Percentiles rank a stretch among this genome's conserved stretches.
phyloP scores from a whole-genome alignment of 2,329 filamentous ascomycete genomes.

The Fusarium sp. region DNA sequence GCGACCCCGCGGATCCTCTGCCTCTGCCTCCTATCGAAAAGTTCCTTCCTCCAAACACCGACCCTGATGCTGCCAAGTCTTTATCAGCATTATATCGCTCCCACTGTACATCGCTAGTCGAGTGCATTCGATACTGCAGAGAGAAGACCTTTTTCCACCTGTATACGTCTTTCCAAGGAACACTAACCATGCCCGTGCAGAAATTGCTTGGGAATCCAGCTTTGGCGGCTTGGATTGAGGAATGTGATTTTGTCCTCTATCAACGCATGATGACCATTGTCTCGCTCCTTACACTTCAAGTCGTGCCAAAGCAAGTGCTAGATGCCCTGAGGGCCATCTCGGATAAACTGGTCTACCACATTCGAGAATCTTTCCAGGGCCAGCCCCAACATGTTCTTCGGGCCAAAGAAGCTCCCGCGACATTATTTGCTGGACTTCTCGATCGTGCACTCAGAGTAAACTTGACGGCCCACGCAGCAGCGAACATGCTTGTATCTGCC shows the following conservation, averaged over 20 bases:
- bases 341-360: slow-evolving; percentile 81
- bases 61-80: slow-evolving; percentile 86
- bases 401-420: slow-evolving; percentile 88
- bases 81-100: slow-evolving; percentile 90
- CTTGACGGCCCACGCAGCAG: slow-evolving; percentile 90
- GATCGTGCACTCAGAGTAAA: slow-evolving; percentile 92
- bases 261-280: slow-evolving; percentile 97
- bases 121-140: slow-evolving; percentile 95
- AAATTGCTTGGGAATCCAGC: slow-evolving; percentile 86
- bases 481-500: slow-evolving; percentile 86
- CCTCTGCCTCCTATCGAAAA: slow-evolving; percentile 86
- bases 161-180: slow-evolving; percentile 95
- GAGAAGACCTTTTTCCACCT: slow-evolving; percentile 97
- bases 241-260: slow-evolving; percentile 95
- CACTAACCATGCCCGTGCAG: slow-evolving; percentile 94
- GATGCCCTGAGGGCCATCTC: slow-evolving; percentile 90
- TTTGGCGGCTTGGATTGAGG: slow-evolving; percentile 91
- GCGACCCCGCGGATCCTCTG: slow-evolving; percentile 74
- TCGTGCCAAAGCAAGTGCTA: slow-evolving; percentile 87
- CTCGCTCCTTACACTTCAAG: slow-evolving; percentile 87
- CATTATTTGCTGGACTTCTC: slow-evolving; percentile 86
- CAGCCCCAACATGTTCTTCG: slow-evolving; percentile 87
- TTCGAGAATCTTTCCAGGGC: slow-evolving; percentile 84
- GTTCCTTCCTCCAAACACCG: slow-evolving; percentile 84
- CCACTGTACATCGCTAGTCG: slow-evolving; percentile 93